Base-by-base conservation (phyloP, 306 rosid species). In the Albizia julibrissin region DNA sequence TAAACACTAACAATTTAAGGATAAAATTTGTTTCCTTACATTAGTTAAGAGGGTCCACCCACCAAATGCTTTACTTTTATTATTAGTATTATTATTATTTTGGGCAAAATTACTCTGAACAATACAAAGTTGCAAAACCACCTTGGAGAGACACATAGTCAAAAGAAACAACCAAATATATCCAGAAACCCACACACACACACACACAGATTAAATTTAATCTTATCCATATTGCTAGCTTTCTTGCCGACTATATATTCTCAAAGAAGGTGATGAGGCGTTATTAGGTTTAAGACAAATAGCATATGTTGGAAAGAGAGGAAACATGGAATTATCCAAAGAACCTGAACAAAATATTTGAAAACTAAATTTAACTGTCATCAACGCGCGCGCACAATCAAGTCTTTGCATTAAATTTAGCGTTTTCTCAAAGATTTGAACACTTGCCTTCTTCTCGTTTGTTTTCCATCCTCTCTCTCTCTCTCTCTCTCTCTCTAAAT, bases 181-280 rank as follows among this genome's bases (percentile, higher is more conserved):
- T 2, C 4, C 19, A 69, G n/a, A 69, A 10, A 21, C 24, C 26
- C 16, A 37, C 19, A 9, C 0, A 44, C 3, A 10, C 3, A 46
- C 3, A 7, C 40, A 72, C 4, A 40, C 1, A 2, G 22, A 52
- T 52, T 52, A 19, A 44, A 27, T 10, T 0, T n/a, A 3, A 46
- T 26, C 61, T 72, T 71, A 42, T 72, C 76, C 76, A 72, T 47
- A 47, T 47, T 47, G 50, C 16, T 19, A 50, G 40, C 40, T 70
- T 42, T 2, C 52, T 44, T 72, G 76, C 61, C 61, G 59, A 72
- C 76, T 1, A 71, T 39, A 44, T 44, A 44, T 56, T 8, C 39
- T 46, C 34, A 46, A 72, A 15, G 47, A 13, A 37, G n/a, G 52
- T 21, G 70, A 40, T 69, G 54, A 42, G 29, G 59, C 46, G 76